Conservation (phyloP, 2,329 filamentous ascomycete species). For the Juglanconis sp. region DNA sequence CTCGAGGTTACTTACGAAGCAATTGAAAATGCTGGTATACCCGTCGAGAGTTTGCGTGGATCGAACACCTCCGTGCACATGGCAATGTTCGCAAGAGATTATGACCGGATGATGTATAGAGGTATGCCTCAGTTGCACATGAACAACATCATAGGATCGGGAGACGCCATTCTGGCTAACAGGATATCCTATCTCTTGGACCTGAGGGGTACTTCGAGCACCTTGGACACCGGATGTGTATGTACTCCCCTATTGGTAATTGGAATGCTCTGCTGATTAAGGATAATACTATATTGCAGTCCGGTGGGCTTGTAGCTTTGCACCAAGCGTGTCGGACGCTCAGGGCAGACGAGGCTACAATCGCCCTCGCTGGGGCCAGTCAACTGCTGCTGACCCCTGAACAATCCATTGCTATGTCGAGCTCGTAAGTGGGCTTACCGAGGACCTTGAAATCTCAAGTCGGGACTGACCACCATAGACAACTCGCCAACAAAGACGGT, state of each 20-base stretch:
- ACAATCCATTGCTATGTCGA: too few relatives aligned
- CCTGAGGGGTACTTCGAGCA: conserved; percentile 26
- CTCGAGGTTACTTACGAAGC: conserved; percentile 22
- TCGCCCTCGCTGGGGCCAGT: too few relatives aligned
- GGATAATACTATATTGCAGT: too few relatives aligned
- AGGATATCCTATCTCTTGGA: conserved; percentile 26
- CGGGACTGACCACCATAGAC: background rate
- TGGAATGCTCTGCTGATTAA: too few relatives aligned
- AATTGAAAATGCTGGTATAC: conserved; percentile 27
- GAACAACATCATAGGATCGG: conserved; percentile 16
- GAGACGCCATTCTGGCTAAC: conserved; percentile 22
- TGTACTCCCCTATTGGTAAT: too few relatives aligned
- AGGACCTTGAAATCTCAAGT: too few relatives aligned
- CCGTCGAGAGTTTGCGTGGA: conserved; percentile 26
- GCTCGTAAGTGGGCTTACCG: background rate
- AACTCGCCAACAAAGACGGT: conserved; percentile 9
- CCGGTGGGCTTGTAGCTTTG: too few relatives aligned
- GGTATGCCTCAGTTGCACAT: conserved; percentile 17
- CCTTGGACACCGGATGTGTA: conserved; percentile 30
- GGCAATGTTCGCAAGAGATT: conserved; percentile 25
- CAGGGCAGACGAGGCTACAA: too few relatives aligned
- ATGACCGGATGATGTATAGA: conserved; percentile 10
- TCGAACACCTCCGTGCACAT: conserved; percentile 30
- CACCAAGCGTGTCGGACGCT: too few relatives aligned
- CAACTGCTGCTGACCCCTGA: too few relatives aligned